phyloP scores from a whole-genome alignment of 495 filamentous ascomycete species.

The Penicillium steckii region DNA sequence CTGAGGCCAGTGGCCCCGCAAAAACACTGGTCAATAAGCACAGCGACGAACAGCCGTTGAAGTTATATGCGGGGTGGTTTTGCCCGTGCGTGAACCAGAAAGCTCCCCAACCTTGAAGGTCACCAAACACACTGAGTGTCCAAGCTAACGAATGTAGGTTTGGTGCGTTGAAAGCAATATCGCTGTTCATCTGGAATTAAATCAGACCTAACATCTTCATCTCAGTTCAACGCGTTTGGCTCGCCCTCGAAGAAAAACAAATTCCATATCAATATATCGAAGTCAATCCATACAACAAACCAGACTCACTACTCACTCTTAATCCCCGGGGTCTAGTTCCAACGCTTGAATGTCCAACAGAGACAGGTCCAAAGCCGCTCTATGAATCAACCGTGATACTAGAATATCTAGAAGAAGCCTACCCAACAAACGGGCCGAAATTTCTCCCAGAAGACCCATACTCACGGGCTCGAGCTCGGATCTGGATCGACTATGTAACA shows the following conservation, averaged over 20 bases:
- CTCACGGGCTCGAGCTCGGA: constrained; percentile 54
- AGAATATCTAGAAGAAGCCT: constrained; percentile 70
- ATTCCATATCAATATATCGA: constrained; percentile 73
- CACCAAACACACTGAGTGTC: not conserved
- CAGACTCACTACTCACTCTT: constrained; percentile 57
- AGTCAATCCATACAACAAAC: constrained; percentile 70
- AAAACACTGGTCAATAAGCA: constrained; percentile 48
- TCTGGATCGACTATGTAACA: constrained; percentile 69
- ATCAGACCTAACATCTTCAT: too few relatives aligned
- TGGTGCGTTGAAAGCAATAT: constrained; percentile 13
- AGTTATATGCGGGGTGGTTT: constrained; percentile 66
- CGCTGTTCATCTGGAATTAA: too few relatives aligned
- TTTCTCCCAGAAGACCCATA: constrained; percentile 58
- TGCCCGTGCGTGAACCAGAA: constrained; percentile 40
- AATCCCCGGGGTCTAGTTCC: constrained; percentile 72
- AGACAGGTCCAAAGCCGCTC: constrained; percentile 43
- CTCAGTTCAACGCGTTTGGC: constrained; percentile 62
- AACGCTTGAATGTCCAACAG: constrained; percentile 47
- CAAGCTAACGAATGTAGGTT: constrained; percentile 24
- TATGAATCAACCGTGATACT: constrained; percentile 67
- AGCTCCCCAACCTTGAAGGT: too few relatives aligned
- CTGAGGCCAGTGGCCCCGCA: constrained; percentile 53
- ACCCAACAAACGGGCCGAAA: constrained; percentile 39
- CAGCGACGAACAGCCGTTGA: constrained; percentile 48
- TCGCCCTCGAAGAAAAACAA: constrained; percentile 66